Evolutionary conservation across 768 basidiomycete species (phyloP).

Genomic region (Boletus fagicola): DNA sequence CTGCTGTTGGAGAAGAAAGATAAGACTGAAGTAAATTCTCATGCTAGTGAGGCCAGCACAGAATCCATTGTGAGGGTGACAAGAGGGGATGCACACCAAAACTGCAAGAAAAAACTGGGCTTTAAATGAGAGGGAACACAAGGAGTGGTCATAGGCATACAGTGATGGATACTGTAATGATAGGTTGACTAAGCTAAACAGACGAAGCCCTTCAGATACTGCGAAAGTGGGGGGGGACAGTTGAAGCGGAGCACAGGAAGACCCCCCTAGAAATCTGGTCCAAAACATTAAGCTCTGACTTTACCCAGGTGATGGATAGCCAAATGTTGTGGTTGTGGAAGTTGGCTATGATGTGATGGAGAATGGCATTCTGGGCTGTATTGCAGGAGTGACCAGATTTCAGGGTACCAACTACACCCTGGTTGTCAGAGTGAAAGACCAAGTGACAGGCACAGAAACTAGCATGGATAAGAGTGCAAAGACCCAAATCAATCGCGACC

Average conservation of each 20-base stretch:
- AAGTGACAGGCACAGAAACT: slow-evolving; percentile 25
- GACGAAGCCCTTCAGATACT: background rate
- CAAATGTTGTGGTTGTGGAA: slow-evolving; percentile 1
- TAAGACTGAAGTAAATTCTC: too few relatives aligned
- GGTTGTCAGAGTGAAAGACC: slow-evolving; percentile 41
- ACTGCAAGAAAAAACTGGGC: too few relatives aligned
- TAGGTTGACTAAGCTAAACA: too few relatives aligned
- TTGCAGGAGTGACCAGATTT: background rate
- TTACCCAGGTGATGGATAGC: slow-evolving; percentile 3
- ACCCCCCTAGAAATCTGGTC: slow-evolving; percentile 39
- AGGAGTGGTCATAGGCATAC: too few relatives aligned
- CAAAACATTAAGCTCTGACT: slow-evolving; percentile 33
- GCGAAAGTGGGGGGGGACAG: slow-evolving; percentile 1
- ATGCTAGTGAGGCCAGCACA: too few relatives aligned
- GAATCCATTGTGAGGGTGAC: too few relatives aligned
- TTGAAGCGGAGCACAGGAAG: slow-evolving; percentile 20
- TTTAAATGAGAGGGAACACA: too few relatives aligned
- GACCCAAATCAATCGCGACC: background rate
- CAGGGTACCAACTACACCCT: slow-evolving; percentile 32
- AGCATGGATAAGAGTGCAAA: background rate
- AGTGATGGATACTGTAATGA: too few relatives aligned
- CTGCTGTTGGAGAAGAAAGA: too few relatives aligned
- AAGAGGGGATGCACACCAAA: too few relatives aligned
- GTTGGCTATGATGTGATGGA: background rate
- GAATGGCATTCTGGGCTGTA: background rate